A percentile compares a stretch with the other conserved stretches of the same genome.
Conservation (phyloP, 805 yeast species). For the Candida orba region DNA sequence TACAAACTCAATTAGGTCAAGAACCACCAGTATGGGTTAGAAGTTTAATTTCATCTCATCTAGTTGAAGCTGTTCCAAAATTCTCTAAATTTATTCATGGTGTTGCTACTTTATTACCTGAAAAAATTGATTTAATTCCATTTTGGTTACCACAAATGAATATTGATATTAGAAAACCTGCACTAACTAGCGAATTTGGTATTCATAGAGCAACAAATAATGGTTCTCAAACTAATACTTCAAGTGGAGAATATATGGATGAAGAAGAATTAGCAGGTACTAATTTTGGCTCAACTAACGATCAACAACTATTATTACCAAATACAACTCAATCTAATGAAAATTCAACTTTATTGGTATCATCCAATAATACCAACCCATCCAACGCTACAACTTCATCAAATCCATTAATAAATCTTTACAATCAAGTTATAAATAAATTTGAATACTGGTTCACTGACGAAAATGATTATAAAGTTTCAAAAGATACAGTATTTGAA, state of each 20-base stretch:
- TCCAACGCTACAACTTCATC: slow-evolving; percentile 12
- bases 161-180: slow-evolving; percentile 89
- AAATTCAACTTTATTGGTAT: slow-evolving; percentile 25
- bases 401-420: slow-evolving; percentile 15
- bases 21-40: slow-evolving; percentile 98
- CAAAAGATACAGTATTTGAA: slow-evolving; percentile 58
- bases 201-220: slow-evolving; percentile 18
- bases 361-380: neutral
- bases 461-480: slow-evolving; percentile 46
- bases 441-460: slow-evolving; percentile 44
- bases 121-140: slow-evolving; percentile 77
- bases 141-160: slow-evolving; percentile 98
- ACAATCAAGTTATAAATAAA: slow-evolving; percentile 16
- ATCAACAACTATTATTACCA: slow-evolving; percentile 7
- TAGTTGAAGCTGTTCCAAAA: slow-evolving; percentile 97
- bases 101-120: slow-evolving; percentile 84
- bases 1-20: slow-evolving; percentile 97
- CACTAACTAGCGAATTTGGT: slow-evolving; percentile 28
- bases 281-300: slow-evolving; percentile 34
- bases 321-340: slow-evolving; percentile 15
- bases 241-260: slow-evolving; percentile 54
- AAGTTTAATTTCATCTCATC: slow-evolving; percentile 82
- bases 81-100: slow-evolving; percentile 98
- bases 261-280: slow-evolving; percentile 56
- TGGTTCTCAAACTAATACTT: slow-evolving; percentile 25